Conservation (phyloP, 129 eudicot species). For the Chrysanthemum lavandulifolium region DNA sequence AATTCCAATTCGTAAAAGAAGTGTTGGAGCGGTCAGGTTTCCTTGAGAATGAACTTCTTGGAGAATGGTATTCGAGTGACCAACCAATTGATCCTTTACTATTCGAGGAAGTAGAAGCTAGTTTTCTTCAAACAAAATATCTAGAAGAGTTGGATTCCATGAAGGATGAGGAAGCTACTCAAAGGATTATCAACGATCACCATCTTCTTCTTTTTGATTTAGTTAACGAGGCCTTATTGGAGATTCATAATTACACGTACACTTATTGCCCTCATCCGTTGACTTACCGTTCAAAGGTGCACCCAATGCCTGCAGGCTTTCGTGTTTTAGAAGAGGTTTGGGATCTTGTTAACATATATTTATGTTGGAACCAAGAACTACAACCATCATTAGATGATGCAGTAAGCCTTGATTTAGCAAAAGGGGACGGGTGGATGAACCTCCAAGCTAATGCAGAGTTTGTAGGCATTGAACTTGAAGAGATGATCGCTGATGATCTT, state of each 20-base stretch:
- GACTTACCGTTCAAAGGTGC: conserved; percentile 44
- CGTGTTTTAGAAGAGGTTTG: conserved; percentile 81
- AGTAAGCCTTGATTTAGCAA: conserved; percentile 54
- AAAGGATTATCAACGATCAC: conserved; percentile 32
- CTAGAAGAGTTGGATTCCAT: conserved; percentile 35
- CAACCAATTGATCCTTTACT: conserved; percentile 68
- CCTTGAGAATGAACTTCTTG: conserved; percentile 40
- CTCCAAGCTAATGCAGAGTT: conserved; percentile 77
- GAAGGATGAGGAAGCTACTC: conserved; percentile 43
- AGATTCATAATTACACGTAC: conserved; percentile 53
- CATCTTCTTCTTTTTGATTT: conserved; percentile 71
- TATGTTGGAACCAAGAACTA: conserved; percentile 45
- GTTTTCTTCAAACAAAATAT: conserved; percentile 27
- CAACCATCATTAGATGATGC: conserved; percentile 60
- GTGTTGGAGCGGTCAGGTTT: conserved; percentile 67
- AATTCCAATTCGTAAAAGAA: conserved; percentile 60
- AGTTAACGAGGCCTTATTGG: conserved; percentile 63
- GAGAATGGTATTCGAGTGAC: conserved; percentile 62
- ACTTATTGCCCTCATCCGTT: conserved; percentile 59
- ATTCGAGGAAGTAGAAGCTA: conserved; percentile 56
- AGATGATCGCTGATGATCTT: conserved; percentile 65
- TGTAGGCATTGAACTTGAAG: conserved; percentile 81
- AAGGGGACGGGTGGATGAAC: conserved; percentile 85
- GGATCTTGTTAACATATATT: conserved; percentile 49
- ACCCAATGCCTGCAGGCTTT: conserved; percentile 64